Evolutionary conservation across 805 yeast genomes (phyloP).

Genomic region (Candida ascalaphidarum): DNA sequence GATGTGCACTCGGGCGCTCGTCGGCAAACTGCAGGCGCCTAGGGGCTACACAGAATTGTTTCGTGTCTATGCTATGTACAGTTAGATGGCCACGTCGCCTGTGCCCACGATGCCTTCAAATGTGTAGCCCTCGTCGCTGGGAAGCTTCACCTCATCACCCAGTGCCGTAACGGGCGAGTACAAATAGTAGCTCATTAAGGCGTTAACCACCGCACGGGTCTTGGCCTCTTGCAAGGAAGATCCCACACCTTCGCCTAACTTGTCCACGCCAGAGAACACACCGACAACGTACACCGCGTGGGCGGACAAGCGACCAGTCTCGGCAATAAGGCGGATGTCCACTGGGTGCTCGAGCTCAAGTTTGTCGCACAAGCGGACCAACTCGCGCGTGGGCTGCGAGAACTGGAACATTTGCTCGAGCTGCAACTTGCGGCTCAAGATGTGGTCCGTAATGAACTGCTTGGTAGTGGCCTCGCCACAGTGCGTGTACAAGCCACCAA

Average conservation of each 20-base stretch:
- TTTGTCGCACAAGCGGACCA: slow-evolving; percentile 67
- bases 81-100: slow-evolving; percentile 36
- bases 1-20: too few species aligned
- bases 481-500: slow-evolving; percentile 77
- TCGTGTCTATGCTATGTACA: too few species aligned
- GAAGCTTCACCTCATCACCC: slow-evolving; percentile 39
- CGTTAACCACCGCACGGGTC: slow-evolving; percentile 84
- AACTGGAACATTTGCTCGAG: slow-evolving; percentile 69
- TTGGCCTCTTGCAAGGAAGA: slow-evolving; percentile 85
- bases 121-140: slow-evolving; percentile 46
- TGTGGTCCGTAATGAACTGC: slow-evolving; percentile 62
- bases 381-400: slow-evolving; percentile 78
- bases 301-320: slow-evolving; percentile 81
- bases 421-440: slow-evolving; percentile 77
- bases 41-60: too few species aligned
- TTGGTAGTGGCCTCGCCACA: slow-evolving; percentile 58
- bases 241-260: slow-evolving; percentile 93
- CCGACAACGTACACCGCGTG: slow-evolving; percentile 89
- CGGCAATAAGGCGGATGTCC: slow-evolving; percentile 72
- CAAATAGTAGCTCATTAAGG: slow-evolving; percentile 86
- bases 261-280: slow-evolving; percentile 72
- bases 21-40: too few species aligned
- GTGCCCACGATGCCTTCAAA: slow-evolving; percentile 33
- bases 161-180: slow-evolving; percentile 63
- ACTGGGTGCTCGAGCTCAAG: slow-evolving; percentile 69